Base-by-base conservation (phyloP, 805 yeast species). In the Ogataea pilisensis region DNA sequence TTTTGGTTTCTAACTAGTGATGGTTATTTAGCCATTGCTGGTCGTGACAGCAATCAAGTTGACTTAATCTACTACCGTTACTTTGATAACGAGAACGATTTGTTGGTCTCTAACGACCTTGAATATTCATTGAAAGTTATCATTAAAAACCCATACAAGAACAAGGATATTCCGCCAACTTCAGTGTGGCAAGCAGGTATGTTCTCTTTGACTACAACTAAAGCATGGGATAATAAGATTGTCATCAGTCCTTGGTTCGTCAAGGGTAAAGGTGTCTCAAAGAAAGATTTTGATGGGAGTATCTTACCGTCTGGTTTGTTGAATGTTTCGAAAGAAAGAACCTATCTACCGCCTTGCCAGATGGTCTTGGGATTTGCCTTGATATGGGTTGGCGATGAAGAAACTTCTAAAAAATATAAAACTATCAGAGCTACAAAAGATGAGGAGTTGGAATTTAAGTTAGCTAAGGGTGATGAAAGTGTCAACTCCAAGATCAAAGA, bases 1-100 rank as follows among this genome's bases (percentile, higher is more conserved):
- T 79, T 73, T 55, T 93, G 99, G 99, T 93, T 93, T 56, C 69
- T 90, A n/a, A 77, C 96, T 0, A 80, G 82, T 49, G 98, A 91
- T 57, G 90, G 93, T 0, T 89, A 85, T 55, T 65, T 93, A 37
- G 85, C 95, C 43, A 62, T 93, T 40, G 88, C 90, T 35, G 98
- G 97, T 2, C 78, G 88, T 48, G 96, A 93, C 57, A 75, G 72
- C 18, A 60, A 76, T 4, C 98, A 91, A 58, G 72, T 78, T 4
- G 96, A 90, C 53, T 75, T 86, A 66, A 75, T 93, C 21, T 85
- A 84, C 55, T 81, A 82, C 52, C 76, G 88, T 39, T 85, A 87
- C 55, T 80, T 89, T 60, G 79, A 76, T 34, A 66, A 68, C 39
- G 79, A 75, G 38, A 78, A 77, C 45, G 98, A 93, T 56, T 65